Evolutionary conservation across 192 early-diverging fungal species (phyloP).

Genomic region (Linnemannia exigua): DNA sequence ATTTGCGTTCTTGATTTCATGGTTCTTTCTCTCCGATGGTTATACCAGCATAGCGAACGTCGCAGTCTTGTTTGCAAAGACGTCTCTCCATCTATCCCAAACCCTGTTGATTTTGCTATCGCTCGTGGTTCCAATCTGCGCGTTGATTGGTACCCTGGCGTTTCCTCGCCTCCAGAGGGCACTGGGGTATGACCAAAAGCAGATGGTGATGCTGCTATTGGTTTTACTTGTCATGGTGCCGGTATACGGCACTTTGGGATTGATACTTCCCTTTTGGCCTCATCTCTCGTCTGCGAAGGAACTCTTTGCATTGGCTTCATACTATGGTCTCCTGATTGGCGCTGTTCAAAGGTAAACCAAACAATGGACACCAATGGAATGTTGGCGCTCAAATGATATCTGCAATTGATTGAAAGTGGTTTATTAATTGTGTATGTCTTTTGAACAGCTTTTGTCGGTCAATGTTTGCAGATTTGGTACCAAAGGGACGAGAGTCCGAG

Average conservation of each 20-base stretch:
- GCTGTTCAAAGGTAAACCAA: slow-evolving; percentile 58
- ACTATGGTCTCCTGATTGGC: slow-evolving; percentile 59
- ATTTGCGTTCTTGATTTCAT: slow-evolving; percentile 72
- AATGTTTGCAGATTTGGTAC: slow-evolving; percentile 71
- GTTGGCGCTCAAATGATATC: too few species aligned
- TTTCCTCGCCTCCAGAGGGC: slow-evolving; percentile 63
- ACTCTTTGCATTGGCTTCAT: slow-evolving; percentile 54
- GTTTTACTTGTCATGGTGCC: slow-evolving; percentile 56
- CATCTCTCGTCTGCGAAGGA: slow-evolving; percentile 39
- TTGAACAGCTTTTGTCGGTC: slow-evolving; percentile 62
- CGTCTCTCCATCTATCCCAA: slow-evolving; percentile 62
- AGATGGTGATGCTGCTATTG: slow-evolving; percentile 60
- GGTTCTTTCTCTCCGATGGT: slow-evolving; percentile 77
- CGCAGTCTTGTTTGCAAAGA: slow-evolving; percentile 71
- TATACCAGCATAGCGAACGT: slow-evolving; percentile 69
- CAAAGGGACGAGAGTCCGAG: slow-evolving; percentile 72
- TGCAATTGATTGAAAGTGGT: background rate
- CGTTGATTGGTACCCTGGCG: slow-evolving; percentile 63
- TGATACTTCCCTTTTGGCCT: slow-evolving; percentile 52
- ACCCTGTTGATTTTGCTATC: slow-evolving; percentile 63
- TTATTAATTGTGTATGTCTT: background rate
- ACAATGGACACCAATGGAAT: background rate
- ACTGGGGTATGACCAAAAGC: slow-evolving; percentile 37
- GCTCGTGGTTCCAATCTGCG: slow-evolving; percentile 67
- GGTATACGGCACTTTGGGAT: slow-evolving; percentile 56